Base-by-base conservation (phyloP, 2,329 filamentous ascomycete genomes). In the Talaromyces atroroseus region DNA sequence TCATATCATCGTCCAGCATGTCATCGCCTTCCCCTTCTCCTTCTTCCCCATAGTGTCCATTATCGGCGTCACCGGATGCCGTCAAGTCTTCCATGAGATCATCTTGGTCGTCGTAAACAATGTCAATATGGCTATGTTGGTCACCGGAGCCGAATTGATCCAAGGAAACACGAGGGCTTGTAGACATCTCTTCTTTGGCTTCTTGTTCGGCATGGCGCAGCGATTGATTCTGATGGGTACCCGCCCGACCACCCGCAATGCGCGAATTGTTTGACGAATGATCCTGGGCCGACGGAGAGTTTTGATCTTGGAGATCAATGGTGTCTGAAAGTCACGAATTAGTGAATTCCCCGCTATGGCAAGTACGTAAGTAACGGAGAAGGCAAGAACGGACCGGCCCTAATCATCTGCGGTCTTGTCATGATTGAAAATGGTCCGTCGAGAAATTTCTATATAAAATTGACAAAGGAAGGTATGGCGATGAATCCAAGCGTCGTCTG, bases 221-320 rank as follows among this genome's bases (percentile, higher is more conserved):
- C 18, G 92, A 87, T 65, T 90, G 85, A 64, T 90, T 88, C 74
- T 97, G 92, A 70, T 96, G 92, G 46, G 90, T 85, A 62, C 86
- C 88, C 66, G 88, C 77, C 62, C 80, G 74, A 59, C 81, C 76
- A 62, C 75, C 73, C 60, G 74, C 82, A 65, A 79, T 74, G 58
- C 76, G 79, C 58, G 75, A 72, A 67, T 83, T 82, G 63, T 78
- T 79, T 26, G 56, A 50, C 16, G 81, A 78, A 72, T 95, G 91
- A 70, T 92, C 88, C 76, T 95, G 82, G 40, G 92, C 90, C 47
- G 92, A 94, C 34, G 91, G 90, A 58, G 87, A 80, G 67, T 86
- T 79, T 68, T 85, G 88, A 74, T 90, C 84, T 81, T 97, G 94
- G 52, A 97, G 85, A 76, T 97, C 94, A 75, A 96, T 88, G 61